These are phyloP conservation scores for Rhododendron henanense DNA, from an alignment of 148 eudicot genomes.

Conservation along the genomic window DNA sequence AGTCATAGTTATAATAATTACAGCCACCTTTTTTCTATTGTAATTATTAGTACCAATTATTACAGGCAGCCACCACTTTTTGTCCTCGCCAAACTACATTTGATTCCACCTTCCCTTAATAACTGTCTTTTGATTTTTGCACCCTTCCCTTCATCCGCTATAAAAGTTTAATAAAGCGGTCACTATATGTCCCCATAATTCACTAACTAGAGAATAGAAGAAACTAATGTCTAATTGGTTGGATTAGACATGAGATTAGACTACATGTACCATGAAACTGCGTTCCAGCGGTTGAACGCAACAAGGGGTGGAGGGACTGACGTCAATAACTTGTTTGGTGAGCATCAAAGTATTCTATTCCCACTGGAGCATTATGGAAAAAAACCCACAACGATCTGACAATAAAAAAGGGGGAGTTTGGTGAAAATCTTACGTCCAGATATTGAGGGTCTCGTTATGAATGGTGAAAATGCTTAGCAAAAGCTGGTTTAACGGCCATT, in stretches of 20 bases:
- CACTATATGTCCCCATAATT: not conserved
- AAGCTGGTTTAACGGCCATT: no score
- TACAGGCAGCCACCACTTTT: conserved; percentile 2
- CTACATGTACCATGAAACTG: not conserved
- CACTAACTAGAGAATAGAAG: not conserved
- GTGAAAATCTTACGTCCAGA: no score
- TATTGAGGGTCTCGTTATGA: no score
- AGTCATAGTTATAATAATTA: not conserved
- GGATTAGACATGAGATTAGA: not conserved
- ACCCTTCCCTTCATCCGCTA: no score
- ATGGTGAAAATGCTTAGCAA: no score
- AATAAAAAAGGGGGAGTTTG: not conserved
- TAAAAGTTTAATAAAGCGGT: not conserved
- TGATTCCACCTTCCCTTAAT: not conserved
- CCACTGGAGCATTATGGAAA: not conserved
- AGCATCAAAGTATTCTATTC: not conserved
- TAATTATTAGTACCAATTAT: no score
- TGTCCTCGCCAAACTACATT: not conserved
- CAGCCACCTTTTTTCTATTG: not conserved
- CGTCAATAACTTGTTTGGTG: no score
- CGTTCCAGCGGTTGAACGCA: not conserved
- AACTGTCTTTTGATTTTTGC: no score
- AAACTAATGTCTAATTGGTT: not conserved
- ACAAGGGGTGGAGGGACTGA: not conserved
- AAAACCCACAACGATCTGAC: not conserved